phyloP scores from a whole-genome alignment of 768 basidiomycete genomes.

The Clathrus columnatus region DNA sequence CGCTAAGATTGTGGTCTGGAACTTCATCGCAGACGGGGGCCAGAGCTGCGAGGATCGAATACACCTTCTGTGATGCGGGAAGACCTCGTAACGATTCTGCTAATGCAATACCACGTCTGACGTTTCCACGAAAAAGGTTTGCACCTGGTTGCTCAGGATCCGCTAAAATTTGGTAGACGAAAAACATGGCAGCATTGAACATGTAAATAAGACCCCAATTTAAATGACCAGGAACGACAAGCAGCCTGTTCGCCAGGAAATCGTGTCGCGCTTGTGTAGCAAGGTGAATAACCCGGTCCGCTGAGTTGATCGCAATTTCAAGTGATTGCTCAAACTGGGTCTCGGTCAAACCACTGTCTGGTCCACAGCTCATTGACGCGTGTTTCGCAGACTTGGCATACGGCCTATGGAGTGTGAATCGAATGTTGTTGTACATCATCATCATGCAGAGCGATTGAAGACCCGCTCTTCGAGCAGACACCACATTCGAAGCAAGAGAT shows the following conservation, averaged over 20 bases:
- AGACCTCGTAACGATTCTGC: slow-evolving; percentile 58
- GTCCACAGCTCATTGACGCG: slow-evolving; percentile 5
- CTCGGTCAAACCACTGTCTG: slow-evolving; percentile 5
- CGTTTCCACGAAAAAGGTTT: slow-evolving; percentile 64
- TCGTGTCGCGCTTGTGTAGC: slow-evolving; percentile 70
- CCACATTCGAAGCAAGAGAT: slow-evolving; percentile 55
- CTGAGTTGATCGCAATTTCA: slow-evolving; percentile 66
- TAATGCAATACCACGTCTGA: slow-evolving; percentile 57
- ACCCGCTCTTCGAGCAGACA: slow-evolving; percentile 54
- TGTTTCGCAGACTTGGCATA: slow-evolving; percentile 40
- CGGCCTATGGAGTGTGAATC: slow-evolving; percentile 76
- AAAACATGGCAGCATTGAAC: slow-evolving; percentile 84
- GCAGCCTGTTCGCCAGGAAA: slow-evolving; percentile 57
- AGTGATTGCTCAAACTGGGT: slow-evolving; percentile 26
- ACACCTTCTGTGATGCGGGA: slow-evolving; percentile 66
- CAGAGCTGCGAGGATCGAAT: slow-evolving; percentile 60
- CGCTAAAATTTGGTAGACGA: slow-evolving; percentile 80
- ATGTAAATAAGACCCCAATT: slow-evolving; percentile 78
- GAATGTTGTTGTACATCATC: slow-evolving; percentile 71
- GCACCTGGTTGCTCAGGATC: slow-evolving; percentile 76
- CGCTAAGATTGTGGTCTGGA: slow-evolving; percentile 22
- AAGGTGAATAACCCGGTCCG: slow-evolving; percentile 71
- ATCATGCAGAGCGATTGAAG: slow-evolving; percentile 78
- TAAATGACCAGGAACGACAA: slow-evolving; percentile 75
- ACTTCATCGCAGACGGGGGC: slow-evolving; percentile 65